phyloP scores from a whole-genome alignment of 208 protist genomes.

The Wallacemonas sp. region DNA sequence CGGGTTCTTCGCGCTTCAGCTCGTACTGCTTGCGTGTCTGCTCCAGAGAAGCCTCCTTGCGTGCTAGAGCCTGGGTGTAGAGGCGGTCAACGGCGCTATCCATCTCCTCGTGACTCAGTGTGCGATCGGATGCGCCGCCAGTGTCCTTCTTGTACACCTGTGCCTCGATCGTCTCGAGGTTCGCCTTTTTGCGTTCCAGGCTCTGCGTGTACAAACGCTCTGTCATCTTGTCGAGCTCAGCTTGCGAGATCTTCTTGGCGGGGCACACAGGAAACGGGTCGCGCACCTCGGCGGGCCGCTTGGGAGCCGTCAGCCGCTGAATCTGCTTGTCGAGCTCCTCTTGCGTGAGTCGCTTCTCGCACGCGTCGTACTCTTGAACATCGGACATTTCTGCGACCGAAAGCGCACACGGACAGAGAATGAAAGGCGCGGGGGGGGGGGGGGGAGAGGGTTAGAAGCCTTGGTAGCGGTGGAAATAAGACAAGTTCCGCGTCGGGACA shows the following conservation, averaged over 20 bases:
- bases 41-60: conserved; percentile 33
- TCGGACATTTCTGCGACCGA: conserved; percentile 12
- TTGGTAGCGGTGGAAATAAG: too few species aligned
- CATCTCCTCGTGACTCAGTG: conserved; percentile 34
- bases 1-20: conserved; percentile 23
- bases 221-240: conserved; percentile 56
- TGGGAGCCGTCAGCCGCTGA: conserved; percentile 38
- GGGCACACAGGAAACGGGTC: conserved; percentile 77
- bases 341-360: conserved; percentile 36
- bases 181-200: conserved; percentile 27
- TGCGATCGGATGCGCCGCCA: background rate
- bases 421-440: conserved; percentile 10
- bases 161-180: conserved; percentile 14
- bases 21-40: conserved; percentile 38
- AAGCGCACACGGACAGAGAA: conserved; percentile 21
- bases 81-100: conserved; percentile 49
- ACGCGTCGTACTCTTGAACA: conserved; percentile 19
- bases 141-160: conserved; percentile 16
- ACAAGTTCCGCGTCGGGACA: too few species aligned
- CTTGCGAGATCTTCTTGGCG: conserved; percentile 39
- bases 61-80: conserved; percentile 47
- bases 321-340: conserved; percentile 73
- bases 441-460: too few species aligned
- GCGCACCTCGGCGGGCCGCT: conserved; percentile 23
- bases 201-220: conserved; percentile 76